Conservation (phyloP, 768 basidiomycete genomes). For the Xerocomus spinulosus region DNA sequence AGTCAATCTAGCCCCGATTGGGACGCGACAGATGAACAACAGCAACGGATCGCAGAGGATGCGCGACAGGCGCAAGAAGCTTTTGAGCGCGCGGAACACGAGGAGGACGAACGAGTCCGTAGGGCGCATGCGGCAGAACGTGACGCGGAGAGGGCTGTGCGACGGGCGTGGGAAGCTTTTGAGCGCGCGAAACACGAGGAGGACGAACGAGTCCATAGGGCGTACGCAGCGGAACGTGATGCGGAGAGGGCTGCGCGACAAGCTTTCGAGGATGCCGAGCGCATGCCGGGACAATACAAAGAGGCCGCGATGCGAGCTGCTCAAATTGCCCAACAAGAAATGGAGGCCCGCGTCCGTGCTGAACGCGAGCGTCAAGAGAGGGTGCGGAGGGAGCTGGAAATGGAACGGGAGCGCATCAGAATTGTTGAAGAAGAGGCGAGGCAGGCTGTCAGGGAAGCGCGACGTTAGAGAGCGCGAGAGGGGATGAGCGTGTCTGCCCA, state of each 20-base stretch:
- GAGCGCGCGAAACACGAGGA: constrained; percentile 21
- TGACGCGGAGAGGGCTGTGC: constrained; percentile 19
- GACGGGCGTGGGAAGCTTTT: constrained; percentile 18
- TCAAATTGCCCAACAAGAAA: constrained; percentile 18
- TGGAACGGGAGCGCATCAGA: constrained; percentile 16
- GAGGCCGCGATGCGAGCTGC: constrained; percentile 24
- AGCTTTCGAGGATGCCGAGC: constrained; percentile 22
- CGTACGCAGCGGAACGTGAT: constrained; percentile 13
- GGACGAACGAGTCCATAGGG: constrained; percentile 15
- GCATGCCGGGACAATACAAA: constrained; percentile 15
- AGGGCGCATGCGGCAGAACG: constrained; percentile 14
- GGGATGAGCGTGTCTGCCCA: constrained; percentile 2
- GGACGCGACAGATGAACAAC: constrained; percentile 21
- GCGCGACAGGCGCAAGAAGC: constrained; percentile 22
- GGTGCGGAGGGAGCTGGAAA: constrained; percentile 16
- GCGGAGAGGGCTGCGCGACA: constrained; percentile 21
- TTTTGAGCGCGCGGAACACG: constrained; percentile 19
- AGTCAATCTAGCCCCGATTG: constrained; percentile 24
- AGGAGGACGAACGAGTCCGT: constrained; percentile 15
- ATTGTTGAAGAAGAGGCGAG: constrained; percentile 23
- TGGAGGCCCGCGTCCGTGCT: constrained; percentile 23
- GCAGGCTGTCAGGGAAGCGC: constrained; percentile 21
- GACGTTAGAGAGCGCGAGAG: constrained; percentile 19
- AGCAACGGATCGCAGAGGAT: constrained; percentile 17
- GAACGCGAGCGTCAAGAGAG: constrained; percentile 20